phyloP scores from a whole-genome alignment of 2,329 filamentous ascomycete genomes.

The Beauveria sp. region DNA sequence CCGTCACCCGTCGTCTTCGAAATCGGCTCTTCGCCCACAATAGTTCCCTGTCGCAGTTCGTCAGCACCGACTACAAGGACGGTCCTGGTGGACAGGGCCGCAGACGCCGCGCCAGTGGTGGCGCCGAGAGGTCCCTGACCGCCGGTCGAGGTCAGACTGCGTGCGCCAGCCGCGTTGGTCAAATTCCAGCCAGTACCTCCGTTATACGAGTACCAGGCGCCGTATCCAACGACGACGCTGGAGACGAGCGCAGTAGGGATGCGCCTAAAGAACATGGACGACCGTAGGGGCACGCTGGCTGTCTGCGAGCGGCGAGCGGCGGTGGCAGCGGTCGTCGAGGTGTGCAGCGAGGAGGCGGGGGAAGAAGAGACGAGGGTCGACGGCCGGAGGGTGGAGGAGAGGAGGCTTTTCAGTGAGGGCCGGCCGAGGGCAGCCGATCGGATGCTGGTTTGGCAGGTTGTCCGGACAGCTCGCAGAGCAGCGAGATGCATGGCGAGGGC shows the following conservation, averaged over 20 bases:
- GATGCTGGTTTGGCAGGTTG: conserved; percentile 56
- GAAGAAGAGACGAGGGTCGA: conserved; percentile 20
- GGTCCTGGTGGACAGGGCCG: conserved; percentile 47
- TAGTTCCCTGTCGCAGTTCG: conserved; percentile 79
- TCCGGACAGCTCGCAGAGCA: conserved; percentile 59
- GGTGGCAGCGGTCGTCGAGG: conserved; percentile 14
- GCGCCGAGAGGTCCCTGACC: conserved; percentile 16
- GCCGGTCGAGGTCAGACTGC: conserved; percentile 35
- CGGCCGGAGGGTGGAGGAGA: conserved; percentile 10
- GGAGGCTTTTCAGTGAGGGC: conserved; percentile 17
- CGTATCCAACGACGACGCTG: conserved; percentile 61
- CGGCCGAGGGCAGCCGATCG: conserved; percentile 46
- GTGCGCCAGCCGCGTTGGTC: conserved; percentile 26
- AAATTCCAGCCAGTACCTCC: conserved; percentile 25
- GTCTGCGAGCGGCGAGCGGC: conserved; percentile 19
- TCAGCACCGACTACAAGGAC: conserved; percentile 86
- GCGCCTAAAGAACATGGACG: conserved; percentile 70
- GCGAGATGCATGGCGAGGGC: conserved; percentile 60
- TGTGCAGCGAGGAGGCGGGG: conserved; percentile 12
- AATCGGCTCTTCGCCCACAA: conserved; percentile 78
- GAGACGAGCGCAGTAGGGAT: conserved; percentile 61
- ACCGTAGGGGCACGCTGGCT: conserved; percentile 46
- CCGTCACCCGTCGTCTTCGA: conserved; percentile 85
- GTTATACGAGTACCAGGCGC: conserved; percentile 67
- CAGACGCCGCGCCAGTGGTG: conserved; percentile 20